These are phyloP conservation scores for Torrubiellomyces zombiae DNA, from an alignment of 2,329 filamentous ascomycete genomes.

Conservation along the genomic window DNA sequence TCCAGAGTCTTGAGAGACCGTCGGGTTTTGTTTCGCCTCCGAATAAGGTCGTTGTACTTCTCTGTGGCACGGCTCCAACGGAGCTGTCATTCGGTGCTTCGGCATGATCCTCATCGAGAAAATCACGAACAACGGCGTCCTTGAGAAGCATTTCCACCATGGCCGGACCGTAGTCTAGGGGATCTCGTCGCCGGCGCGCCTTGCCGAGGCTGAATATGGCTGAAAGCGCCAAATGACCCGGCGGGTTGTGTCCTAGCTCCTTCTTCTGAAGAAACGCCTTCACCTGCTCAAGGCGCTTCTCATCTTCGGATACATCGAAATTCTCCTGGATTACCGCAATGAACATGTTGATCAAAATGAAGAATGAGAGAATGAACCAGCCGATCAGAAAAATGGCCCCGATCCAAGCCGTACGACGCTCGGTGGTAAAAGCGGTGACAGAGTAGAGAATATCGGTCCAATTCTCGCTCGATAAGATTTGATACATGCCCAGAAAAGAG, in stretches of 20 bases:
- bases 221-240: slow-evolving; percentile 60
- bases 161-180: slow-evolving; percentile 78
- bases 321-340: slow-evolving; percentile 99
- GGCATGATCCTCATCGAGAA: slow-evolving; percentile 58
- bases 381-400: slow-evolving; percentile 78
- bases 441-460: slow-evolving; percentile 84
- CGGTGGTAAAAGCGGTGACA: slow-evolving; percentile 51
- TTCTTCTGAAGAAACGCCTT: slow-evolving; percentile 87
- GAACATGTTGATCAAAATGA: slow-evolving; percentile 98
- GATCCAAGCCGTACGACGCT: slow-evolving; percentile 70
- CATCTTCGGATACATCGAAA: slow-evolving; percentile 95
- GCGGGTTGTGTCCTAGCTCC: slow-evolving; percentile 54
- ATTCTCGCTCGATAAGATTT: slow-evolving; percentile 87
- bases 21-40: slow-evolving; percentile 37
- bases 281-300: slow-evolving; percentile 92
- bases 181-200: slow-evolving; percentile 51
- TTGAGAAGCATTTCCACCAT: slow-evolving; percentile 94
- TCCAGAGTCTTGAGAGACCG: slow-evolving; percentile 43
- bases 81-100: slow-evolving; percentile 13
- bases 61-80: slow-evolving; percentile 15
- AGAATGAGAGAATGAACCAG: slow-evolving; percentile 92
- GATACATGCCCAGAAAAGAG: slow-evolving; percentile 94
- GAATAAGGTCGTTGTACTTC: slow-evolving; percentile 15
- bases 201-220: slow-evolving; percentile 50
- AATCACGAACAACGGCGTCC: slow-evolving; percentile 87